Evolutionary conservation across 2,329 filamentous ascomycete genomes (phyloP).

Genomic region (Ilyonectria sp.): DNA sequence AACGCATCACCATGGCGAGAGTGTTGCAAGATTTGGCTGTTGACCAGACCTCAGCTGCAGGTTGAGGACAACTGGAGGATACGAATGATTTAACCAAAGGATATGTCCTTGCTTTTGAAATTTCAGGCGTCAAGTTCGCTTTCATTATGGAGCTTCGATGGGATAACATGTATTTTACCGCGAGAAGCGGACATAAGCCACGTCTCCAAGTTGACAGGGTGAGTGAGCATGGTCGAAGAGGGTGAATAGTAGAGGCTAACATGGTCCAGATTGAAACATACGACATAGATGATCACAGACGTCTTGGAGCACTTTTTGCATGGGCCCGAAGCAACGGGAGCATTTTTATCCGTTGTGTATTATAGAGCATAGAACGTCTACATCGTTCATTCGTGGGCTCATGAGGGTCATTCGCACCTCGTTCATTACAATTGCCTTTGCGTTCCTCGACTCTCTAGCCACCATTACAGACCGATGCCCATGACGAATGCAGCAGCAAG

Average conservation of each 20-base stretch:
- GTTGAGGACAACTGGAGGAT: constrained; percentile 24
- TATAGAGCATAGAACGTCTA: constrained; percentile 33
- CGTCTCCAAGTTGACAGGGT: constrained; percentile 39
- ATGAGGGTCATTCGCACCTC: constrained; percentile 15
- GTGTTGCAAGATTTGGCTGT: constrained; percentile 62
- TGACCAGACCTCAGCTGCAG: constrained; percentile 40
- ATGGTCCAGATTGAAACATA: constrained; percentile 40
- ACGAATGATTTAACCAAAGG: constrained; percentile 25
- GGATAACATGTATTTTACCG: constrained; percentile 29
- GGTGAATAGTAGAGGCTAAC: constrained; percentile 26
- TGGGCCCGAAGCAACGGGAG: constrained; percentile 4
- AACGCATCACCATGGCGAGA: constrained; percentile 69
- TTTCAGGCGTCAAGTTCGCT: constrained; percentile 24
- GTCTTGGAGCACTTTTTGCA: constrained; percentile 17
- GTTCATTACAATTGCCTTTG: constrained; percentile 16
- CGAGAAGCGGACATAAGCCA: constrained; percentile 27
- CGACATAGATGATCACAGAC: constrained; percentile 36
- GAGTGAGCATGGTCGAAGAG: constrained; percentile 16
- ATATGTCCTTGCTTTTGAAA: constrained; percentile 24
- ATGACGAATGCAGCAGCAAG: constrained; percentile 57
- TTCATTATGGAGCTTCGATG: constrained; percentile 32
- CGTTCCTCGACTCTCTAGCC: background rate
- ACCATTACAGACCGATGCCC: constrained; percentile 54
- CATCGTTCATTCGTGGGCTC: constrained; percentile 26
- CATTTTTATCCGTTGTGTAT: constrained; percentile 29